Conservation (phyloP, 257 asterid genomes). For the Jacaranda mimosifolia region DNA sequence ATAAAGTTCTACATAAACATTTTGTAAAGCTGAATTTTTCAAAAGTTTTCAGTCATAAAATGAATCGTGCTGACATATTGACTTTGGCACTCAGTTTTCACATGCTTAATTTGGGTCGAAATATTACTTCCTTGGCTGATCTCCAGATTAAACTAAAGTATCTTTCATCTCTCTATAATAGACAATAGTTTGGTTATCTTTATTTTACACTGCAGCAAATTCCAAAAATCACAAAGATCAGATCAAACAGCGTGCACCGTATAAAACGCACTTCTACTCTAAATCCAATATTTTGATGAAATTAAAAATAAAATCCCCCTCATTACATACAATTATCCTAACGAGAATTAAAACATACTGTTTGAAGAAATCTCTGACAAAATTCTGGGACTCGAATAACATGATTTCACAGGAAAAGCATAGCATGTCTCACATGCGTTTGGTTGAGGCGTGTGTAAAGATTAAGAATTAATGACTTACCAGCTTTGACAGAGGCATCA, state of each 20-base stretch:
- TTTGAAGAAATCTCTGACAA: conserved; percentile 3
- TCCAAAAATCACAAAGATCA: neutral
- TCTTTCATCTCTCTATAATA: neutral
- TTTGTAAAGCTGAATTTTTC: neutral
- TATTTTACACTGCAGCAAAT: conserved; percentile 12
- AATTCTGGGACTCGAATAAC: conserved; percentile 9
- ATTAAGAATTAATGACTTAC: conserved; percentile 49
- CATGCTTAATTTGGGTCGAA: too few relatives aligned
- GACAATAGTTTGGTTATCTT: conserved; percentile 2
- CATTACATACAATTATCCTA: neutral
- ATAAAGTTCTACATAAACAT: neutral
- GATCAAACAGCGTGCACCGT: conserved; percentile 1
- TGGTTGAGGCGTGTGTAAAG: conserved; percentile 3
- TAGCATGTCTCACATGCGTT: neutral
- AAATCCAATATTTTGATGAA: conserved; percentile 3
- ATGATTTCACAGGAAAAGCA: neutral
- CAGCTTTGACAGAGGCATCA: conserved; percentile 90
- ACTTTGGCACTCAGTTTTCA: neutral
- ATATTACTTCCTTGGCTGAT: neutral
- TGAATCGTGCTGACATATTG: neutral
- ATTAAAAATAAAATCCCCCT: conserved; percentile 19
- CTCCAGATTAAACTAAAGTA: conserved; percentile 9
- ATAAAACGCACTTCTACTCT: neutral
- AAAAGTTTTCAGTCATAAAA: neutral
- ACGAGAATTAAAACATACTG: conserved; percentile 12